These are phyloP conservation scores for Sporothrix pseudoabietina DNA, from an alignment of 2,329 filamentous ascomycete species.

Conservation along the genomic window DNA sequence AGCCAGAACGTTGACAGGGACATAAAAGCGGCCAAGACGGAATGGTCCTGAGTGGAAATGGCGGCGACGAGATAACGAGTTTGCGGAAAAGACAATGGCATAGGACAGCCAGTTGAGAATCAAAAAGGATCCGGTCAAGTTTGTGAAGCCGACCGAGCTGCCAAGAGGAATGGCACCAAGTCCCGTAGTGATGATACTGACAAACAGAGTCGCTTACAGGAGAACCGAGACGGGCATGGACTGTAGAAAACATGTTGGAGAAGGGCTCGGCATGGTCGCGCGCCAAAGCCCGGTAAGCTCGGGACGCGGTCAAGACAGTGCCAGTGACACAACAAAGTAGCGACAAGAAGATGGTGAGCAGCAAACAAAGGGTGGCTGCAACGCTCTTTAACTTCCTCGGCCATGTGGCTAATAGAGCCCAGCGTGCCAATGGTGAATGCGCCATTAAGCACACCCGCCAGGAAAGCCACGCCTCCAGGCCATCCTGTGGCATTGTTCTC, in stretches of 20 bases:
- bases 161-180: constrained; percentile 61
- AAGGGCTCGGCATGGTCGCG: constrained; percentile 65
- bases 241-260: constrained; percentile 53
- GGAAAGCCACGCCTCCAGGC: constrained; percentile 64
- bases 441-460: constrained; percentile 66
- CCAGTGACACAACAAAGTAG: constrained; percentile 51
- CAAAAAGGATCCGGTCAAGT: constrained; percentile 61
- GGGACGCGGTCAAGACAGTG: constrained; percentile 53
- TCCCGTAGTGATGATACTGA: constrained; percentile 53
- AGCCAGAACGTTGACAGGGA: constrained; percentile 51
- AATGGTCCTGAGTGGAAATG: constrained; percentile 57
- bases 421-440: constrained; percentile 66
- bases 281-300: constrained; percentile 55
- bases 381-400: constrained; percentile 59
- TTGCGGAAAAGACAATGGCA: constrained; percentile 52
- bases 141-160: constrained; percentile 57
- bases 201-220: constrained; percentile 62
- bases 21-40: constrained; percentile 55
- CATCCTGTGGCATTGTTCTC: constrained; percentile 55
- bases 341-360: constrained; percentile 59
- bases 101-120: constrained; percentile 60
- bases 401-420: constrained; percentile 64
- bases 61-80: constrained; percentile 54
- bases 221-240: constrained; percentile 58
- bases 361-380: constrained; percentile 57